Conservation (phyloP, 768 basidiomycete genomes). For the Lactarius deliciosus region DNA sequence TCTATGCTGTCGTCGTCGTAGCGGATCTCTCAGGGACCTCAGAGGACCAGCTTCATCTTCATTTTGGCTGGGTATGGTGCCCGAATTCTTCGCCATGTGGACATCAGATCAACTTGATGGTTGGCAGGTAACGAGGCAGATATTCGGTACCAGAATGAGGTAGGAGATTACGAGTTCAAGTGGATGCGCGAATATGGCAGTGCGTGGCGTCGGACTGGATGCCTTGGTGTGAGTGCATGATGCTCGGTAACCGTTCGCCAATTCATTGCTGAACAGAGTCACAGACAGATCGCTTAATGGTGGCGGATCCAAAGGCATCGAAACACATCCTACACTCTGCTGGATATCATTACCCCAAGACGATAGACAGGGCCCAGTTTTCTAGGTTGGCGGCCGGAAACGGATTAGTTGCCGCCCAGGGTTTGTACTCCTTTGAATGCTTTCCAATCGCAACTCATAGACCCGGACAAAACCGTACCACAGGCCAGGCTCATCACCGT, state of each 20-base stretch:
- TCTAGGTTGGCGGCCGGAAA: constrained; percentile 26
- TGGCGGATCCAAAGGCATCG: constrained; percentile 28
- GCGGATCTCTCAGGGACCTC: neutral
- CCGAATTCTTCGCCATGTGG: neutral
- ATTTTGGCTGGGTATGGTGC: neutral
- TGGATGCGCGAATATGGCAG: constrained; percentile 31
- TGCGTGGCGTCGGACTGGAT: constrained; percentile 29
- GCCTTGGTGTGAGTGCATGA: constrained; percentile 30
- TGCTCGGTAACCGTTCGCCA: neutral
- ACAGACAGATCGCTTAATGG: neutral
- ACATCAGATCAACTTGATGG: neutral
- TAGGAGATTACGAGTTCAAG: constrained; percentile 30
- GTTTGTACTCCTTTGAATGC: constrained; percentile 13
- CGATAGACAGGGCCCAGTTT: constrained; percentile 14
- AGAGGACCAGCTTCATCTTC: neutral
- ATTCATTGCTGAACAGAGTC: constrained; percentile 21
- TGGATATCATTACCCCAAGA: constrained; percentile 32
- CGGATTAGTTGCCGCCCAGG: constrained; percentile 28
- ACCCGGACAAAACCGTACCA: neutral
- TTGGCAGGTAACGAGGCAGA: constrained; percentile 1
- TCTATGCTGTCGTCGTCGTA: neutral
- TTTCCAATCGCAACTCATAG: neutral
- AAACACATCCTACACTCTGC: constrained; percentile 35
- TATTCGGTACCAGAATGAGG: constrained; percentile 17
- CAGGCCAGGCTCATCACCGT: constrained; percentile 31